Conservation (phyloP, 169 alveolate species). For the Plasmodium adleri region DNA sequence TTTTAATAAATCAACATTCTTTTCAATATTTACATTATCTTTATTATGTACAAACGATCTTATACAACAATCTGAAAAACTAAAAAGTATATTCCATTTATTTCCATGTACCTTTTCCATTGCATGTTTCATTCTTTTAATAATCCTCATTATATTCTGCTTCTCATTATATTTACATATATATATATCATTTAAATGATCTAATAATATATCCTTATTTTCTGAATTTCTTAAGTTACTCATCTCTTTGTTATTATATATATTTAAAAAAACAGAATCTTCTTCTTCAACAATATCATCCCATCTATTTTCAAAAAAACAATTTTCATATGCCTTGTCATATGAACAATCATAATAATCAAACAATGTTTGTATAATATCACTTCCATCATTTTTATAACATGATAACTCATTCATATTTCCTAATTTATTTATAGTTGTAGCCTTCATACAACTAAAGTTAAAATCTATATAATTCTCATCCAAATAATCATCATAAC, state of each 20-base stretch:
- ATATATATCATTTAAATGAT: constrained; percentile 30
- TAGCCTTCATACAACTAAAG: constrained; percentile 14
- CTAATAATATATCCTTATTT: constrained; percentile 13
- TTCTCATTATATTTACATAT: constrained; percentile 29
- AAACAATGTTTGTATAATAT: background rate
- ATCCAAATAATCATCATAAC: constrained; percentile 12
- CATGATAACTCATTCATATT: constrained; percentile 5
- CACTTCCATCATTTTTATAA: constrained; percentile 1
- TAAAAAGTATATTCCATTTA: constrained; percentile 50
- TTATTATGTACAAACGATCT: constrained; percentile 14
- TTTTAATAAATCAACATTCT: background rate
- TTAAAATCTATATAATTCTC: constrained; percentile 26
- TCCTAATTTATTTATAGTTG: background rate
- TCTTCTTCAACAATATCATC: constrained; percentile 8
- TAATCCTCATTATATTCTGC: background rate
- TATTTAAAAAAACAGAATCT: background rate
- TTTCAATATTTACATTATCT: constrained; percentile 13
- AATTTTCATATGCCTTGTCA: constrained; percentile 4
- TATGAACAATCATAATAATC: constrained; percentile 12
- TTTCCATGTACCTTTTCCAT: constrained; percentile 32
- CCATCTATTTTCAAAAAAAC: constrained; percentile 2
- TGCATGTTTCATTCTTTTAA: constrained; percentile 18
- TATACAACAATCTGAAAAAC: constrained; percentile 32
- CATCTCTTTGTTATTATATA: background rate
- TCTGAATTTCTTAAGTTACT: constrained; percentile 7